Percentiles rank a stretch among this genome's conserved stretches.
Evolutionary conservation across 2,329 filamentous ascomycete genomes (phyloP).

Genomic region (Fusarium sarcochroum): DNA sequence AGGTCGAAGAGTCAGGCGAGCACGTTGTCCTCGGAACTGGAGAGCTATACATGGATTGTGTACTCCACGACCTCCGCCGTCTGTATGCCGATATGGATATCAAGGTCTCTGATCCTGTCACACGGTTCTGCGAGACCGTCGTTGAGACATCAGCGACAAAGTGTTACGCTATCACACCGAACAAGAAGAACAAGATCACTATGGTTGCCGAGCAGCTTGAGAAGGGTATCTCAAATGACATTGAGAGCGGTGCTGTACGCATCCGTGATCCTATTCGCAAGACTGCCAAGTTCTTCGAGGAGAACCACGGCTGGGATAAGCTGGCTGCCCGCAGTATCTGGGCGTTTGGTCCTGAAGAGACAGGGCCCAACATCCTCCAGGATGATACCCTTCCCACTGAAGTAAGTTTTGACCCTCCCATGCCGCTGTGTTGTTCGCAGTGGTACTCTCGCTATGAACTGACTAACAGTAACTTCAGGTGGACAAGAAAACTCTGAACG

Average conservation of each 20-base stretch:
- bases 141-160: constrained; percentile 98
- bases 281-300: constrained; percentile 96
- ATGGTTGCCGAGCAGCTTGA: constrained; percentile 98
- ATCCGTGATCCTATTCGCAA: constrained; percentile 94
- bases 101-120: constrained; percentile 98
- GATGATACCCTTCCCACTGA: constrained; percentile 96
- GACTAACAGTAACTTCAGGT: constrained; percentile 65
- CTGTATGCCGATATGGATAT: constrained; percentile 99
- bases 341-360: constrained; percentile 97
- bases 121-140: constrained; percentile 96
- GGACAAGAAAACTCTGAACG: constrained; percentile 89
- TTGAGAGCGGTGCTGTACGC: constrained; percentile 89
- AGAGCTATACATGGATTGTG: constrained; percentile 99
- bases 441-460: constrained; percentile 18
- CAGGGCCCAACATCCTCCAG: constrained; percentile 94
- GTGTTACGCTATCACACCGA: constrained; percentile 97
- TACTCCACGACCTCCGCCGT: constrained; percentile 91
- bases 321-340: constrained; percentile 95
- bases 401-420: constrained; percentile 58
- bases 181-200: constrained; percentile 99
- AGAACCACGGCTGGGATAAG: constrained; percentile 97
- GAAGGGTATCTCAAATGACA: constrained; percentile 93
- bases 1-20: constrained; percentile 97
- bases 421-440: not conserved
- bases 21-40: constrained; percentile 96